A percentile compares a stretch with the other conserved stretches of the same genome.
Evolutionary conservation across 768 basidiomycete genomes (phyloP).

Genomic region (Chlorophyllum brunneum): DNA sequence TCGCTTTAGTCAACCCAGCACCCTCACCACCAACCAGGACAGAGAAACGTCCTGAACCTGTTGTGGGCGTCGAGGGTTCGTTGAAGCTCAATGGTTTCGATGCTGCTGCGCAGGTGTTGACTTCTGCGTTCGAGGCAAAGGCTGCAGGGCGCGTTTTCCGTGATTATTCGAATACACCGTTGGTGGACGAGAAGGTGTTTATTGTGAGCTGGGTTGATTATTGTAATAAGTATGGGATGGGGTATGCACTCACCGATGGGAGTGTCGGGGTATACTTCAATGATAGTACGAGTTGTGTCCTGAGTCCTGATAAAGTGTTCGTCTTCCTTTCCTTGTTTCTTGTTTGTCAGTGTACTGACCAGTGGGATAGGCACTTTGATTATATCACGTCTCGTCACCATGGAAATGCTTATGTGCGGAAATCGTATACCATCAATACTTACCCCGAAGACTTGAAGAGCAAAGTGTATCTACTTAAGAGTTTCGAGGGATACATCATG

Average conservation of each 20-base stretch:
- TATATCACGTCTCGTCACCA: slow-evolving; percentile 70
- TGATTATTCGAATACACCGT: slow-evolving; percentile 25
- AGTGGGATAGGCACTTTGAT: slow-evolving; percentile 71
- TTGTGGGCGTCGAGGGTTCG: slow-evolving; percentile 7
- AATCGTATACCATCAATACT: slow-evolving; percentile 61
- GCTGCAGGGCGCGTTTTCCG: slow-evolving; percentile 61
- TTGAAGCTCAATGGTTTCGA: slow-evolving; percentile 59
- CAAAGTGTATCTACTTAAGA: slow-evolving; percentile 90
- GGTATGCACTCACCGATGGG: slow-evolving; percentile 94
- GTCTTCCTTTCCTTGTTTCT: slow-evolving; percentile 25
- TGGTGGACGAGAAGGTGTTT: slow-evolving; percentile 72
- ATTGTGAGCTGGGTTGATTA: slow-evolving; percentile 99
- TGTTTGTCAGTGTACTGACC: slow-evolving; percentile 5
- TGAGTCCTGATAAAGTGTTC: slow-evolving; percentile 85
- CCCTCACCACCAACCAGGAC: neutral
- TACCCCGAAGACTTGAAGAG: slow-evolving; percentile 83
- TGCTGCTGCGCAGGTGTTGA: slow-evolving; percentile 46
- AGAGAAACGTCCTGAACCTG: slow-evolving; percentile 7
- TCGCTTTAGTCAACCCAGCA: neutral
- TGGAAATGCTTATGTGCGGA: slow-evolving; percentile 67
- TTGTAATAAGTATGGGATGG: slow-evolving; percentile 99
- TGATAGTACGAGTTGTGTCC: slow-evolving; percentile 83
- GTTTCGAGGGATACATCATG: slow-evolving; percentile 95
- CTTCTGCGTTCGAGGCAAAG: slow-evolving; percentile 66
- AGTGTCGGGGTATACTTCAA: slow-evolving; percentile 96